Evolutionary conservation across 768 basidiomycete species (phyloP).

Genomic region (Xanthoconium purpureum): DNA sequence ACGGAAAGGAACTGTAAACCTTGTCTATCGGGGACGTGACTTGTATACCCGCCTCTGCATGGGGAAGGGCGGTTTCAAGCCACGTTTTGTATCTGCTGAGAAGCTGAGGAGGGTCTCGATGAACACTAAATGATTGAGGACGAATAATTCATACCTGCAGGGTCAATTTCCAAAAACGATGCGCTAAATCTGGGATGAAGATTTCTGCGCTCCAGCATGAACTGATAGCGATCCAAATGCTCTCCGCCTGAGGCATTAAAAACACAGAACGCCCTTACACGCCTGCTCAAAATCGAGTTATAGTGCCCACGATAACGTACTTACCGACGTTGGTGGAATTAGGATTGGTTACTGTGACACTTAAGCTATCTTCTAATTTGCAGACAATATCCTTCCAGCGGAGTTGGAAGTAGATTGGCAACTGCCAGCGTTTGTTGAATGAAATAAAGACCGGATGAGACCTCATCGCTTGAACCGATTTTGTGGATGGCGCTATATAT

Average conservation of each 20-base stretch:
- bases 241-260: conserved; percentile 60
- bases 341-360: conserved; percentile 40
- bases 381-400: conserved; percentile 93
- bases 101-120: conserved; percentile 47
- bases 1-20: conserved; percentile 25
- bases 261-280: conserved; percentile 38
- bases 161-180: conserved; percentile 88
- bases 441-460: conserved; percentile 62
- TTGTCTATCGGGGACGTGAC: conserved; percentile 34
- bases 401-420: conserved; percentile 95
- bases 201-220: conserved; percentile 87
- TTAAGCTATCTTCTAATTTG: conserved; percentile 67
- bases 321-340: conserved; percentile 39
- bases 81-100: conserved; percentile 76
- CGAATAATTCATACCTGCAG: conserved; percentile 61
- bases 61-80: conserved; percentile 58
- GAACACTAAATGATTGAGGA: not conserved
- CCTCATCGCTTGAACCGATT: conserved; percentile 70
- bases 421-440: conserved; percentile 89
- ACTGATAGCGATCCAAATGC: conserved; percentile 68
- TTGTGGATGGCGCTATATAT: conserved; percentile 71
- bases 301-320: not conserved
- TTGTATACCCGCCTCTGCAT: conserved; percentile 39
- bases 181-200: conserved; percentile 76
- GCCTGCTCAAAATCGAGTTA: not conserved